Percentiles rank a stretch among this genome's conserved stretches.
phyloP scores from a whole-genome alignment of 805 yeast genomes.

The Yarrowia osloensis region DNA sequence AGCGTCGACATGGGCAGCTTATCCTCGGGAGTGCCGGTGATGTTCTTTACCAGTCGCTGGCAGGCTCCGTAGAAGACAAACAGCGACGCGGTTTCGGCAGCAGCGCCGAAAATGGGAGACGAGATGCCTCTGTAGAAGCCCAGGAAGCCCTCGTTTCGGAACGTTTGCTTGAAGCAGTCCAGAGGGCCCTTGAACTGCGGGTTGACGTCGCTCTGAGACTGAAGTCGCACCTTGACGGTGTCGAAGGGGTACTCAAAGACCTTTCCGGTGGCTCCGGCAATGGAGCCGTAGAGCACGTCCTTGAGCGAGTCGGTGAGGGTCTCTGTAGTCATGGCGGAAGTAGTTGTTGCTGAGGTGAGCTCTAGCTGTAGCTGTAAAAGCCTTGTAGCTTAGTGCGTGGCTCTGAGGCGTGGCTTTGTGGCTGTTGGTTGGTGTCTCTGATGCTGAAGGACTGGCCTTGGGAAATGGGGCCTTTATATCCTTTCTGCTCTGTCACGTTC shows the following conservation, averaged over 20 bases:
- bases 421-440: background rate
- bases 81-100: constrained; percentile 81
- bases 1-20: constrained; percentile 49
- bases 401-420: too few species aligned
- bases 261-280: constrained; percentile 83
- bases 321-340: background rate
- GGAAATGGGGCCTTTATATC: background rate
- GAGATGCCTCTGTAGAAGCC: constrained; percentile 80
- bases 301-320: constrained; percentile 28
- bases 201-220: constrained; percentile 65
- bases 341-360: background rate
- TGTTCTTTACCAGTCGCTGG: constrained; percentile 31
- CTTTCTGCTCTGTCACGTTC: too few species aligned
- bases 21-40: constrained; percentile 28
- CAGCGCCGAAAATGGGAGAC: constrained; percentile 86
- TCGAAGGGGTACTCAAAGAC: constrained; percentile 89
- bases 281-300: constrained; percentile 43
- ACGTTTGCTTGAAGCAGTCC: constrained; percentile 65
- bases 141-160: constrained; percentile 64
- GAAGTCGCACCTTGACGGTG: constrained; percentile 84
- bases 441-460: background rate
- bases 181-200: constrained; percentile 58
- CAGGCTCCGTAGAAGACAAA: constrained; percentile 50
- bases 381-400: background rate
- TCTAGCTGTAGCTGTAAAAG: constrained; percentile 20